A percentile compares a stretch with the other conserved stretches of the same genome.
Conservation (phyloP, 352 stramenopile species). For the Phytophthora hybrid region DNA sequence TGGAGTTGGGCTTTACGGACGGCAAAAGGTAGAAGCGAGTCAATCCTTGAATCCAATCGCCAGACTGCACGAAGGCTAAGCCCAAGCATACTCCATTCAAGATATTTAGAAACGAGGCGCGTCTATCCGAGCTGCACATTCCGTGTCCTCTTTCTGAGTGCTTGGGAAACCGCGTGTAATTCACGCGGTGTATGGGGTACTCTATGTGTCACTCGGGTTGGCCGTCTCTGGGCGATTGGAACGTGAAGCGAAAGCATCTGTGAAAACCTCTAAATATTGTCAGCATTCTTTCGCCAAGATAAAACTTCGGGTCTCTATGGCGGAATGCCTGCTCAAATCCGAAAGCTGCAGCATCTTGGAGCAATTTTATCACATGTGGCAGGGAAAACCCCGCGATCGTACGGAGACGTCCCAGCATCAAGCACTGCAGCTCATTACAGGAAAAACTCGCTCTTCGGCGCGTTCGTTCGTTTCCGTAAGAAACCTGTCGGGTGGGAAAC, state of each 20-base stretch:
- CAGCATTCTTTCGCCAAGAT: constrained; percentile 25
- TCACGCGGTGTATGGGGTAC: not conserved
- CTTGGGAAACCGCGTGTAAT: constrained; percentile 9
- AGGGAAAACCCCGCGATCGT: constrained; percentile 31
- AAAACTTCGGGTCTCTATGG: not conserved
- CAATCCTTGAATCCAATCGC: constrained; percentile 36
- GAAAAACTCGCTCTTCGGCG: constrained; percentile 36
- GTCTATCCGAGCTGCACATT: constrained; percentile 36
- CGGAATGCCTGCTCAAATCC: constrained; percentile 26
- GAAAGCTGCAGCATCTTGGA: constrained; percentile 26
- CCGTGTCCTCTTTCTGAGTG: constrained; percentile 34
- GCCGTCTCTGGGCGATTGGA: constrained; percentile 23
- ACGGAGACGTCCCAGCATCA: constrained; percentile 21
- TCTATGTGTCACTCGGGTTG: constrained; percentile 3
- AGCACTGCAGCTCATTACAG: constrained; percentile 33
- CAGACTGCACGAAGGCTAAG: not conserved
- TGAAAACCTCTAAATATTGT: constrained; percentile 20
- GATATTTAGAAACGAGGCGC: constrained; percentile 27
- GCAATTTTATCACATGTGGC: constrained; percentile 32
- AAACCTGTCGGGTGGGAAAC: constrained; percentile 5
- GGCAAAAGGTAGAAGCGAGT: constrained; percentile 35
- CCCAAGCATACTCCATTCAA: constrained; percentile 2
- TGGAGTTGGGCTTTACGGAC: constrained; percentile 11
- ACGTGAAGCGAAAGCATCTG: constrained; percentile 34
- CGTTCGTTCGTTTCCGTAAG: constrained; percentile 4